Percentiles rank a stretch among this genome's conserved stretches.
Evolutionary conservation across 1,284 basidiomycete genomes (phyloP).

Genomic region (Ceratobasidium papillatum): DNA sequence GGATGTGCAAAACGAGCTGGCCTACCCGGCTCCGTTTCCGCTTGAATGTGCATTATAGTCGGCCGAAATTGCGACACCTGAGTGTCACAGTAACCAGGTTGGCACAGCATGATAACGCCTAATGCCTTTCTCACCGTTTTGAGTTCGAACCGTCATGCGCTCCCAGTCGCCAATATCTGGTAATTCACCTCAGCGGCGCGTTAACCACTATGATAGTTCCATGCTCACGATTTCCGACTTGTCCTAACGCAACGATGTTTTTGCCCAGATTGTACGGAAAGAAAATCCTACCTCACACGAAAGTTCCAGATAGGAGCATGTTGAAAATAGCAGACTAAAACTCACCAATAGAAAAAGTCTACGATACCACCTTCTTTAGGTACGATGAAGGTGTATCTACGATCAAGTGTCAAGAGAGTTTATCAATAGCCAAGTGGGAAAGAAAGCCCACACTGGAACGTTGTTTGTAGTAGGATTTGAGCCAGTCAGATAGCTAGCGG

Average conservation of each 20-base stretch:
- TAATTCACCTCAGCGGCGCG: not conserved
- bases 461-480: slow-evolving; percentile 28
- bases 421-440: not conserved
- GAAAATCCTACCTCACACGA: slow-evolving; percentile 11
- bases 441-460: slow-evolving; percentile 25
- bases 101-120: no score
- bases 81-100: not conserved
- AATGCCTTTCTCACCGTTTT: not conserved
- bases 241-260: slow-evolving; percentile 15
- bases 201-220: not conserved
- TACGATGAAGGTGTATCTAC: slow-evolving; percentile 32
- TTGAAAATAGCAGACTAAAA: not conserved
- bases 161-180: slow-evolving; percentile 39
- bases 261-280: slow-evolving; percentile 37
- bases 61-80: slow-evolving; percentile 32
- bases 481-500: slow-evolving; percentile 24
- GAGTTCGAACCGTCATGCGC: slow-evolving; percentile 39
- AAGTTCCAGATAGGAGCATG: not conserved
- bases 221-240: slow-evolving; percentile 33
- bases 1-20: not conserved
- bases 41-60: slow-evolving; percentile 37
- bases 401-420: not conserved
- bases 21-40: slow-evolving; percentile 34
- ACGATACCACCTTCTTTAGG: slow-evolving; percentile 35
- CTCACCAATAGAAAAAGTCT: slow-evolving; percentile 37